Percentiles rank a stretch among this genome's conserved stretches.
Evolutionary conservation across 2,329 filamentous ascomycete species (phyloP).

Genomic region (Verticillium dahliae): DNA sequence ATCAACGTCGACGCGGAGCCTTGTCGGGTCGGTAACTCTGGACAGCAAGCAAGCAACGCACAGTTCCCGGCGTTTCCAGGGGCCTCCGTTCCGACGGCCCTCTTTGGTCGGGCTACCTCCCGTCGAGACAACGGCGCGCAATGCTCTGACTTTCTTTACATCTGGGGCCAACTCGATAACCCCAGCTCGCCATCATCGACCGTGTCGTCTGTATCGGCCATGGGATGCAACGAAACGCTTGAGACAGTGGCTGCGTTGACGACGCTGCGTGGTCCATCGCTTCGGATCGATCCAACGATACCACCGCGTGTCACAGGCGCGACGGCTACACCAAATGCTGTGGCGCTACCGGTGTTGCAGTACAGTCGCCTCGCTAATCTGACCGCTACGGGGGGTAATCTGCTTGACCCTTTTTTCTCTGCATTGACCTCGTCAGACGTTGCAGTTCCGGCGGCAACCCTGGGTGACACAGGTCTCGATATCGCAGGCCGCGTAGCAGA

Average conservation of each 20-base stretch:
- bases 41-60: slow-evolving; percentile 7
- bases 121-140: slow-evolving; percentile 13
- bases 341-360: slow-evolving; percentile 17
- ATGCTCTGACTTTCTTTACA: slow-evolving; percentile 25
- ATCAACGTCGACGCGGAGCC: slow-evolving; percentile 15
- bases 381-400: slow-evolving; percentile 12
- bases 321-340: slow-evolving; percentile 11
- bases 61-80: background rate
- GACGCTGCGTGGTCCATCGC: slow-evolving; percentile 13
- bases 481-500: slow-evolving; percentile 15
- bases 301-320: slow-evolving; percentile 20
- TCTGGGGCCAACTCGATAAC: slow-evolving; percentile 24
- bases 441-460: slow-evolving; percentile 17
- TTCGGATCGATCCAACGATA: slow-evolving; percentile 19
- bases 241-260: slow-evolving; percentile 20
- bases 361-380: slow-evolving; percentile 22
- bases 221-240: slow-evolving; percentile 31
- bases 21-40: slow-evolving; percentile 12
- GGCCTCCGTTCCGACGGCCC: background rate
- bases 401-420: slow-evolving; percentile 28
- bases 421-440: slow-evolving; percentile 24
- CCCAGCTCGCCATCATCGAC: slow-evolving; percentile 15
- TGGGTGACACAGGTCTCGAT: slow-evolving; percentile 14
- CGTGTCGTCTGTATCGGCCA: slow-evolving; percentile 21
- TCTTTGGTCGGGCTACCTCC: slow-evolving; percentile 15